Evolutionary conservation across 2,329 filamentous ascomycete genomes (phyloP), one percentile per base, ranked within the genome.

Genomic region (Tympanopsis confertula): DNA sequence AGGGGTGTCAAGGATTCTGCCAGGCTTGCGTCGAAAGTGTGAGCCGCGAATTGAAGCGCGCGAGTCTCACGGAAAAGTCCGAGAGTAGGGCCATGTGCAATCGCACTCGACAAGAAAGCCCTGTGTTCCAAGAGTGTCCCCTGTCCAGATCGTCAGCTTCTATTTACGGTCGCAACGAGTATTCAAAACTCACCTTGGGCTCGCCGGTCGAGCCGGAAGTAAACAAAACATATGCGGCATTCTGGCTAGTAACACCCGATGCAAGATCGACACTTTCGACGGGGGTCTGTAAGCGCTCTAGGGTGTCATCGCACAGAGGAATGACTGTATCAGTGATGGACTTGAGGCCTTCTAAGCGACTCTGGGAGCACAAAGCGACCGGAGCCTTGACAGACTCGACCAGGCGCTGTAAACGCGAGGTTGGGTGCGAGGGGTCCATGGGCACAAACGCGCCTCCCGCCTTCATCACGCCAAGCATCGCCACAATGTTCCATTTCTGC

Each of bases 181-280:
- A 28, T 10, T 28, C n/a, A n/a, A 28, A 28, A 28, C 24, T 10
- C 24, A 28, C 35, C 19, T 68, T 68, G 7, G 66, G 66, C 32
- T 55, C 52, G 5, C 66, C 66, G 1, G 66, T 70, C 13, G 62
- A 68, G 14, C 65, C 65, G 17, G 64, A 68, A 26, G 65, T 68
- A 44, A 67, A 68, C 50, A 67, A 65, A 45, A 67, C 63, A 18
- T 44, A 45, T 10, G 42, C 38, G 19, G 35, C 35, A n/a, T 28
- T 28, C 24, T 10, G n/a, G 24, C 24, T 28, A 10, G 10, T 28
- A 10, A 28, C 24, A n/a, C 10, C n/a, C 24, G 24, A 10, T n/a
- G 24, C 10, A n/a, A n/a, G n/a, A n/a, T 10, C 10, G n/a, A n/a
- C n/a, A 28, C 24, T n/a, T n/a, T 10, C n/a, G 24, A n/a, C 10